Conservation (phyloP, 768 basidiomycete species). For the Psilocybe cubensis region DNA sequence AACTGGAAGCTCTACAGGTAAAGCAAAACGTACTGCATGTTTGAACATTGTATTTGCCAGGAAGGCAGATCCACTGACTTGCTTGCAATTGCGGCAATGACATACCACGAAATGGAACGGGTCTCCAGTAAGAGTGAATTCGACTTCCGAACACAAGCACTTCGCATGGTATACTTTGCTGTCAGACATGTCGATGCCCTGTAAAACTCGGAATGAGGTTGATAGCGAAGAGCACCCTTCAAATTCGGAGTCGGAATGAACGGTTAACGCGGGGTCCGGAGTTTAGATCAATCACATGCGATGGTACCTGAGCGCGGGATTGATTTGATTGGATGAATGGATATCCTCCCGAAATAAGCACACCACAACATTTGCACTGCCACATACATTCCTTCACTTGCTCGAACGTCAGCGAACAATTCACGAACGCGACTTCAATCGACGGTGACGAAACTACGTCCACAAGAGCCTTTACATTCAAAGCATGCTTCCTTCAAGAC, state of each 20-base stretch:
- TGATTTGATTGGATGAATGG: not conserved
- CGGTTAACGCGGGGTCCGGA: not conserved
- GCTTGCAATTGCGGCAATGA: constrained; percentile 38
- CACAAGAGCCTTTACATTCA: not conserved
- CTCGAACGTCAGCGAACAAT: not conserved
- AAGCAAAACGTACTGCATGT: constrained; percentile 21
- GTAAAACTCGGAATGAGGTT: not conserved
- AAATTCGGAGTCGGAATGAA: not conserved
- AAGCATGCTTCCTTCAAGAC: constrained; percentile 51
- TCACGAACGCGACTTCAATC: not conserved
- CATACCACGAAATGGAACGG: constrained; percentile 35
- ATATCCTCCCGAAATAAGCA: constrained; percentile 1
- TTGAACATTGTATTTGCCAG: constrained; percentile 35
- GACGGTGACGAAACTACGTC: too few relatives aligned
- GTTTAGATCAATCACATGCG: not conserved
- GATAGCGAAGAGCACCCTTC: not conserved
- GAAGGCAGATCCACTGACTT: constrained; percentile 33
- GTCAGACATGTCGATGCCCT: not conserved
- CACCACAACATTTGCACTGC: too few relatives aligned
- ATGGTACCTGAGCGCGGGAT: not conserved
- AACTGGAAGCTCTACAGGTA: too few relatives aligned
- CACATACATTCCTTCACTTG: too few relatives aligned
- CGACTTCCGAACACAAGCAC: constrained; percentile 33
- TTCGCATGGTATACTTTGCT: constrained; percentile 20
- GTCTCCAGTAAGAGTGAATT: constrained; percentile 28